These are phyloP conservation scores for Gracilariopsis chorda DNA, from an alignment of 23 red algal genomes.

Conservation along the genomic window DNA sequence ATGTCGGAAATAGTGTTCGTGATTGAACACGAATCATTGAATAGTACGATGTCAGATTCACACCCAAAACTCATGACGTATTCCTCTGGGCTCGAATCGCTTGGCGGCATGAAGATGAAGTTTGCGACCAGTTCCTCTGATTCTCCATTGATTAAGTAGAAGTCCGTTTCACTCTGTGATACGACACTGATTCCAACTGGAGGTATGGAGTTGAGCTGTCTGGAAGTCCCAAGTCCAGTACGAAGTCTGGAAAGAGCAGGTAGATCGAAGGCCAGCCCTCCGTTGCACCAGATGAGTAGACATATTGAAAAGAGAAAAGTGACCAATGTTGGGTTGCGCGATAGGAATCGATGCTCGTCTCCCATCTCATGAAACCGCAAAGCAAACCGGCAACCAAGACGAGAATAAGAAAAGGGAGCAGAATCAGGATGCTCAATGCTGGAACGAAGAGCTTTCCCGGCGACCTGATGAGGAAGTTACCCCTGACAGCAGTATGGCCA, in stretches of 20 bases:
- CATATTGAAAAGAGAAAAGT: no score
- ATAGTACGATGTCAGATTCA: slow-evolving; percentile 3
- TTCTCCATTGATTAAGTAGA: slow-evolving; percentile 32
- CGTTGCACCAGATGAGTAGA: no score
- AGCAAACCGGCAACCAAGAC: no score
- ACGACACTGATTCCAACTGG: background rate
- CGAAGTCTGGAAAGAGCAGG: background rate
- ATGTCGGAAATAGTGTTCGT: slow-evolving; percentile 16
- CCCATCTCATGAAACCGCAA: no score
- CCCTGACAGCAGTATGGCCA: no score
- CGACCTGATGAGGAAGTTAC: no score
- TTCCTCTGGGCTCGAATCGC: slow-evolving; percentile 9
- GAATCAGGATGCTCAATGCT: no score
- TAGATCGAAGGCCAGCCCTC: no score
- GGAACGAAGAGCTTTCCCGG: no score
- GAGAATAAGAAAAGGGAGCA: no score
- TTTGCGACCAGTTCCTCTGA: slow-evolving; percentile 23
- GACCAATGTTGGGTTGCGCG: no score
- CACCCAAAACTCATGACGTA: slow-evolving; percentile 16
- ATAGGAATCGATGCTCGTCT: no score
- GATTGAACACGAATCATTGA: slow-evolving; percentile 19
- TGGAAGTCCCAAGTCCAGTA: background rate
- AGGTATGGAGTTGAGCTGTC: background rate
- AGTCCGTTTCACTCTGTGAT: background rate
- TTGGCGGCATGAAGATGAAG: slow-evolving; percentile 50